These are phyloP conservation scores for Biancaea sappan DNA, from an alignment of 306 rosid species.

Conservation along the genomic window DNA sequence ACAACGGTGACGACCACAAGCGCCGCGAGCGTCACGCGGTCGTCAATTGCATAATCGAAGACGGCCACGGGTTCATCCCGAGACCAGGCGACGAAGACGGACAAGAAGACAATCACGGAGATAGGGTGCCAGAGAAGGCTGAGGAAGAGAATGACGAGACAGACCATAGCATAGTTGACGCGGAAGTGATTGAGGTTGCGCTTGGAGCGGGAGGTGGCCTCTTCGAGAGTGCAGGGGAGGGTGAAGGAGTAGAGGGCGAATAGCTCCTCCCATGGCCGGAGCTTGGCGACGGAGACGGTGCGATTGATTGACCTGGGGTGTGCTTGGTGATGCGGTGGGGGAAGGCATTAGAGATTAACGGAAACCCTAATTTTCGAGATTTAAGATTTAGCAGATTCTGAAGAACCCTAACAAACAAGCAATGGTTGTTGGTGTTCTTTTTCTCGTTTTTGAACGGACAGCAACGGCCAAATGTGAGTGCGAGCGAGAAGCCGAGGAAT, in stretches of 20 bases:
- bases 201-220: slow-evolving; percentile 49
- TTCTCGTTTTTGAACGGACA: too few relatives aligned
- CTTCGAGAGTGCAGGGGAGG: slow-evolving; percentile 56
- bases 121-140: slow-evolving; percentile 84
- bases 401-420: too few relatives aligned
- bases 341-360: too few relatives aligned
- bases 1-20: slow-evolving; percentile 56
- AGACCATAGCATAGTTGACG: slow-evolving; percentile 55
- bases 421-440: too few relatives aligned
- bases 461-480: too few relatives aligned
- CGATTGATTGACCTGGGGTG: too few relatives aligned
- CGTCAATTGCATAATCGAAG: slow-evolving; percentile 47
- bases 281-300: too few relatives aligned
- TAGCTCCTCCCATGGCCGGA: slow-evolving; percentile 74
- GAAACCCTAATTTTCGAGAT: too few relatives aligned
- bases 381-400: too few relatives aligned
- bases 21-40: slow-evolving; percentile 46
- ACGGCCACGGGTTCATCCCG: slow-evolving; percentile 54
- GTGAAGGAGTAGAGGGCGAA: slow-evolving; percentile 52
- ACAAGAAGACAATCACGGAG: slow-evolving; percentile 69
- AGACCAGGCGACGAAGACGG: slow-evolving; percentile 63
- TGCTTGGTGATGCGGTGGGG: too few relatives aligned
- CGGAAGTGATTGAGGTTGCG: slow-evolving; percentile 73
- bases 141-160: slow-evolving; percentile 58
- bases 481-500: too few relatives aligned